These are phyloP conservation scores for Mycena albidolilacea DNA, from an alignment of 768 basidiomycete genomes.

Conservation along the genomic window DNA sequence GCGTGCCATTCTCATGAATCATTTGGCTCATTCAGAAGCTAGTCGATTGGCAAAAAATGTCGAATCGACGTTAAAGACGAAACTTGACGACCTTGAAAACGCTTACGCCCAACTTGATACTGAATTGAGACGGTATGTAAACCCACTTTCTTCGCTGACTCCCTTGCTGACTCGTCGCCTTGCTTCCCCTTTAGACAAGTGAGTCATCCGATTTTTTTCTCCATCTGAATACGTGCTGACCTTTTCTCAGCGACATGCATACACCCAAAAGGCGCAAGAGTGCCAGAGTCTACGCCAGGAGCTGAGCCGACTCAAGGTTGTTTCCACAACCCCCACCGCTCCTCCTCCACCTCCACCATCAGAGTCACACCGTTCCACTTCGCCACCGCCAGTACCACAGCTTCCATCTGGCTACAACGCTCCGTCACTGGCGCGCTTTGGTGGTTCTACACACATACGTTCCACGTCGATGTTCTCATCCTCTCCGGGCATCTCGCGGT, in stretches of 20 bases:
- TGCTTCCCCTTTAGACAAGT: conserved; percentile 67
- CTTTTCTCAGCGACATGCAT: conserved; percentile 66
- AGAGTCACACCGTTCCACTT: conserved; percentile 49
- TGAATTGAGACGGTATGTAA: conserved; percentile 79
- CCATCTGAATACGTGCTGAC: conserved; percentile 26
- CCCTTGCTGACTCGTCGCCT: conserved; percentile 38
- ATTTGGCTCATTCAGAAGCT: conserved; percentile 84
- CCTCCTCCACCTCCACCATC: conserved; percentile 48
- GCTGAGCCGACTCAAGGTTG: conserved; percentile 68
- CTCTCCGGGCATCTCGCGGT: conserved; percentile 54
- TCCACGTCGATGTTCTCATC: conserved; percentile 66
- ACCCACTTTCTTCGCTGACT: conserved; percentile 44
- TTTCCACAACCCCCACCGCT: conserved; percentile 59
- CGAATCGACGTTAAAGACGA: conserved; percentile 74
- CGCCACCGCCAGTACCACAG: conserved; percentile 54
- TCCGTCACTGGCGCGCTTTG: conserved; percentile 61
- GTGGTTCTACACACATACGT: conserved; percentile 64
- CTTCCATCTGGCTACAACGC: conserved; percentile 53
- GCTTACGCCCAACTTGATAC: conserved; percentile 73
- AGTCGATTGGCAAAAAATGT: conserved; percentile 75
- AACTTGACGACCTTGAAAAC: conserved; percentile 76
- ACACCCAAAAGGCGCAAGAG: conserved; percentile 80
- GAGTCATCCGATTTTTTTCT: conserved; percentile 52
- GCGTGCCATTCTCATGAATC: conserved; percentile 87
- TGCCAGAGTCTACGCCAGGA: conserved; percentile 78